Base-by-base conservation (phyloP, 228 moss, liverwort and hornwort genomes). In the Sphagnum magellanicum region DNA sequence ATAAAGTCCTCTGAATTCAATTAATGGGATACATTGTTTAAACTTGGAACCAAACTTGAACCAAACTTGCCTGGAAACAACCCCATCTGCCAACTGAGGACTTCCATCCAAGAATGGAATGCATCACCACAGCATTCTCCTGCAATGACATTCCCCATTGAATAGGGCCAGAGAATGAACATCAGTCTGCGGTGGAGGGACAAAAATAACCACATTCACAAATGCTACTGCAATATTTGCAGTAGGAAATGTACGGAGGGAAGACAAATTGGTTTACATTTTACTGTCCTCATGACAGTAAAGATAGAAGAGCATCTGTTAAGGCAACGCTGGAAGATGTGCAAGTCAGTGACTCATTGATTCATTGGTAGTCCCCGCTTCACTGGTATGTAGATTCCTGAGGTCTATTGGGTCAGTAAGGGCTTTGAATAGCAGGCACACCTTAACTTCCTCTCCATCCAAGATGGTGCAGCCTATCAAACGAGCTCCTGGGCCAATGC, bases 61-160 rank as follows among this genome's bases (percentile, higher is more conserved):
- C 52, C 47, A 49, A 63, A 67, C 71, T 79, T 83, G 74, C 93
- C 89, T 95, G 95, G 63, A 97, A 93, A 67, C 97, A 91, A 71
- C 91, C 85, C 97, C 97, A 97, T 83, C 90, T 82, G 65, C 97
- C 97, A 46, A 97, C 52, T 16, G 78, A 74, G 64, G 93, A 97
- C 78, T 97, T 97, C 97, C 97, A 97, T 69, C 97, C 97, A 76
- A 93, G 81, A 71, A 97, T 97, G 53, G 93, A 86, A 69, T 97
- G 93, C 84, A 97, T 83, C 66, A 97, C 88, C 55, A 97, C 90
- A 61, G 93, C 93, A 75, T 97, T 93, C 75, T 97, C 97, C 94
- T 93, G 85, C 17, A 70, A 73, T 15, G 12, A 16, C 32, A 32
- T 32, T 32, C 32, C 32, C 32, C 1, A 32, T 32, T 32, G 32